Conservation (phyloP, 106 monocot species). For the Triglochin maritima region DNA sequence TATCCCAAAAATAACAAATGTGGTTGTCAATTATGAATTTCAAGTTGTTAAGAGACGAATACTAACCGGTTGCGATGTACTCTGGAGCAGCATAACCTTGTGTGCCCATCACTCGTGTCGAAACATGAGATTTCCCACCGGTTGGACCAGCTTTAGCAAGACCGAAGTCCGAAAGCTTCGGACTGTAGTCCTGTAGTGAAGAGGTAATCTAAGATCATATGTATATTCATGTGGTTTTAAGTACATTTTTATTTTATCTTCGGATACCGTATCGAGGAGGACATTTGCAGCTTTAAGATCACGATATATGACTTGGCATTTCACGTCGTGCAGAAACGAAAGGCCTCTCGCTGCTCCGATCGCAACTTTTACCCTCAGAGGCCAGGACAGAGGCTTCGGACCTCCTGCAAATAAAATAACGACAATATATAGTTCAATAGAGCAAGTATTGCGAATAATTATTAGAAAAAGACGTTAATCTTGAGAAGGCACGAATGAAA, state of each 20-base stretch:
- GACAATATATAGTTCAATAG: neutral
- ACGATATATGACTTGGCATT: constrained; percentile 72
- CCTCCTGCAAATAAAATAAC: constrained; percentile 23
- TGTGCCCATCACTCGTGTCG: constrained; percentile 80
- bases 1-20: neutral
- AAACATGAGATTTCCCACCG: constrained; percentile 74
- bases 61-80: constrained; percentile 69
- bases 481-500: neutral
- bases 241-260: neutral
- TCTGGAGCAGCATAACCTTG: constrained; percentile 88
- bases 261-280: constrained; percentile 64
- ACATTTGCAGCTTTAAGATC: constrained; percentile 89
- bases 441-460: no score
- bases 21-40: neutral
- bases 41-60: neutral
- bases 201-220: neutral
- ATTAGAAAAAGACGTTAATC: no score
- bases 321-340: constrained; percentile 65
- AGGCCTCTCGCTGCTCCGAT: constrained; percentile 70
- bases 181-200: constrained; percentile 45
- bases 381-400: constrained; percentile 58
- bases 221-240: neutral
- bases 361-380: constrained; percentile 58
- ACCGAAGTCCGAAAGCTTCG: constrained; percentile 78
- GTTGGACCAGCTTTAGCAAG: constrained; percentile 88